Evolutionary conservation across 2,329 filamentous ascomycete genomes (phyloP).

Genomic region (Epichloe brachyelytri): DNA sequence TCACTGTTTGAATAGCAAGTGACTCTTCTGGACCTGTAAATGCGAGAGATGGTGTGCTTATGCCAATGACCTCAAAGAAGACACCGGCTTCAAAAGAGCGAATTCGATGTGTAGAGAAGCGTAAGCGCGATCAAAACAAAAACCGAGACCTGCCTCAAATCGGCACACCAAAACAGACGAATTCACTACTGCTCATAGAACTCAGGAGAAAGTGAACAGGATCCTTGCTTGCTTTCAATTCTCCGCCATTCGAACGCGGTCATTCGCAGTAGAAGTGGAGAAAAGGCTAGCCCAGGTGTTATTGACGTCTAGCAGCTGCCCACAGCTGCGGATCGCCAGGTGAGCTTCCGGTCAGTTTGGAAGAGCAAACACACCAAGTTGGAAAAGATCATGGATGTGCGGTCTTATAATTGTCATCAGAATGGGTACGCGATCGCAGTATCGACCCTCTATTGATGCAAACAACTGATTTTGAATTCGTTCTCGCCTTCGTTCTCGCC

Average conservation of each 20-base stretch:
- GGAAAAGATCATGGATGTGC: no score
- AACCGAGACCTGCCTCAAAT: background rate
- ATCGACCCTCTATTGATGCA: no score
- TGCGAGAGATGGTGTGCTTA: background rate
- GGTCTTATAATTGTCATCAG: background rate
- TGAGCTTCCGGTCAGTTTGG: background rate
- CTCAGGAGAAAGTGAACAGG: background rate
- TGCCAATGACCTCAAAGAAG: background rate
- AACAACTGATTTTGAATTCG: no score
- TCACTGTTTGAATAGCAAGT: no score
- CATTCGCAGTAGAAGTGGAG: background rate
- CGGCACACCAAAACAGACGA: background rate
- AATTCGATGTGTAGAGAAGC: background rate
- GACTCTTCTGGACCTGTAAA: background rate
- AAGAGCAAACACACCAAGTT: background rate
- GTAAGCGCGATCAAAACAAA: background rate
- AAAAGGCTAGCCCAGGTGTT: background rate
- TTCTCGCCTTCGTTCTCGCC: background rate
- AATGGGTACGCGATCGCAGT: background rate
- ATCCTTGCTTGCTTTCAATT: background rate
- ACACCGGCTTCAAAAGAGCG: background rate
- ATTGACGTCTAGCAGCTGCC: background rate
- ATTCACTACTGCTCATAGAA: background rate
- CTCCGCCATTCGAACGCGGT: background rate
- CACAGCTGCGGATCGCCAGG: background rate